Conservation (phyloP, 2,329 filamentous ascomycete genomes). For the Curvularia lunata region DNA sequence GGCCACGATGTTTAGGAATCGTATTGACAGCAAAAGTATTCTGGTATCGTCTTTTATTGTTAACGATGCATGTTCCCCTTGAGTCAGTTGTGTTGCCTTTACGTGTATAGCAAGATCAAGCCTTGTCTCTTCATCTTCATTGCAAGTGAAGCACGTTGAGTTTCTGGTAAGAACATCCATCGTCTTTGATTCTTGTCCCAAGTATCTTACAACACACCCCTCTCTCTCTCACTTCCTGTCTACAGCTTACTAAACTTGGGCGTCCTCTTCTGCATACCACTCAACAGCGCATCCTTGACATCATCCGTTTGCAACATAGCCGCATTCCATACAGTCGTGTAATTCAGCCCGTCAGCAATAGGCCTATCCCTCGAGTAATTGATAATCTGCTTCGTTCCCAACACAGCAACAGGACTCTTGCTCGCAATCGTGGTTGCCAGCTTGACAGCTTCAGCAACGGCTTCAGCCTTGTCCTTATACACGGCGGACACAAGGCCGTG, state of each 20-base stretch:
- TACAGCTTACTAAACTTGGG: slow-evolving; percentile 86
- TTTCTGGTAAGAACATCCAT: background rate
- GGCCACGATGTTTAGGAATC: background rate
- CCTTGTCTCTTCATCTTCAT: background rate
- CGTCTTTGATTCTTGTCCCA: background rate
- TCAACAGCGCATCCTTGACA: slow-evolving; percentile 74
- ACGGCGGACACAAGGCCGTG: slow-evolving; percentile 74
- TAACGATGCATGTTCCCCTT: background rate
- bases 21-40: slow-evolving; percentile 1
- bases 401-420: slow-evolving; percentile 88
- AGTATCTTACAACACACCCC: background rate
- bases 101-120: background rate
- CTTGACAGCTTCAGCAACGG: slow-evolving; percentile 67
- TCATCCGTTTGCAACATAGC: slow-evolving; percentile 82
- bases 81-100: background rate
- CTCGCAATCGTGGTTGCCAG: slow-evolving; percentile 70
- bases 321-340: slow-evolving; percentile 87
- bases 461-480: slow-evolving; percentile 64
- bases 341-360: slow-evolving; percentile 78
- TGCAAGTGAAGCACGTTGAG: background rate
- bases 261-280: slow-evolving; percentile 77
- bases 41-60: background rate
- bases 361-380: slow-evolving; percentile 81
- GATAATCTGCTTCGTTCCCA: slow-evolving; percentile 85
- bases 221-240: background rate